These are phyloP conservation scores for Thuja plicata DNA, from an alignment of 83 land plant genomes.

Conservation along the genomic window DNA sequence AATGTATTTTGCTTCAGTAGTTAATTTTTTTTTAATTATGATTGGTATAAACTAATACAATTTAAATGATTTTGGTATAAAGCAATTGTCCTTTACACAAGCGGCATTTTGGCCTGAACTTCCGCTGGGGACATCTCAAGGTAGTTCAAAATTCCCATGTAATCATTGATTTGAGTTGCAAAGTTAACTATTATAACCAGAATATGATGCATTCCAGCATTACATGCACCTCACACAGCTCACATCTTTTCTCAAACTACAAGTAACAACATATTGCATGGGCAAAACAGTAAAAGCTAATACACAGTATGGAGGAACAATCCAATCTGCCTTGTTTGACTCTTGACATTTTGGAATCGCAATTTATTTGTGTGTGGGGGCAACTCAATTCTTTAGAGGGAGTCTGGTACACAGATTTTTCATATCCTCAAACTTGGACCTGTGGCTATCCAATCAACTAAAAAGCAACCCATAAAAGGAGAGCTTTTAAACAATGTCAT, in stretches of 20 bases:
- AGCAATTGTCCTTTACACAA: neutral
- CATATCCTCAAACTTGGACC: neutral
- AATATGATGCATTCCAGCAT: neutral
- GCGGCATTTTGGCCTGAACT: neutral
- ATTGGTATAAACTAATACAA: neutral
- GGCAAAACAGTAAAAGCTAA: neutral
- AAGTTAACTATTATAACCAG: neutral
- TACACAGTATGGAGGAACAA: neutral
- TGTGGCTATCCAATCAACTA: too few species aligned
- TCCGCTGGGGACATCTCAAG: neutral
- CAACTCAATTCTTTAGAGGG: neutral
- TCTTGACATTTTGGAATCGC: neutral
- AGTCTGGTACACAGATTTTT: neutral
- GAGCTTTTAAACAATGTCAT: too few species aligned
- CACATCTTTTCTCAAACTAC: neutral
- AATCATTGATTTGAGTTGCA: neutral
- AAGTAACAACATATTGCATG: neutral
- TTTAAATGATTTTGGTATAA: neutral
- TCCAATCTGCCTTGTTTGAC: neutral
- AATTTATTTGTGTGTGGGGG: neutral
- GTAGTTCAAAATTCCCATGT: neutral
- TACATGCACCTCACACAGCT: neutral
- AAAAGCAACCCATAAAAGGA: too few species aligned
- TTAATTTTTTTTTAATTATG: neutral
- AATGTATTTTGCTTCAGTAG: neutral